Conservation (phyloP, 1,284 basidiomycete genomes). For the Neonothopanus nambi region DNA sequence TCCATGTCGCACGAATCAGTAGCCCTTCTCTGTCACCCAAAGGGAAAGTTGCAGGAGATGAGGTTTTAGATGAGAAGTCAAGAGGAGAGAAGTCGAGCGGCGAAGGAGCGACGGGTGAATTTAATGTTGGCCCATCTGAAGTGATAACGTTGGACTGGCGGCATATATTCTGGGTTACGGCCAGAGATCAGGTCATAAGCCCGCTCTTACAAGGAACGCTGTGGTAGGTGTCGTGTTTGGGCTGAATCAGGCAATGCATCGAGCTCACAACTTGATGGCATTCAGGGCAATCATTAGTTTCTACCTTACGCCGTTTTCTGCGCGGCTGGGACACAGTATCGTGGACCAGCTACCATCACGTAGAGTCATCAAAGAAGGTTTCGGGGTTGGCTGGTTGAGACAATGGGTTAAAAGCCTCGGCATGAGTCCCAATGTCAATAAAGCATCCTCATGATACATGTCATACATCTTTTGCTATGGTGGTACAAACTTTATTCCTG, state of each 20-base stretch:
- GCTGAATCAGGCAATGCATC: background rate
- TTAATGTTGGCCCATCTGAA: conserved; percentile 31
- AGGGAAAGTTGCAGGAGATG: conserved; percentile 13
- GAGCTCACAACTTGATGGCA: background rate
- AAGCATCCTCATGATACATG: no score
- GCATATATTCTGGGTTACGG: conserved; percentile 60
- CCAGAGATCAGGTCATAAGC: conserved; percentile 66
- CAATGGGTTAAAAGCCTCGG: conserved; percentile 38
- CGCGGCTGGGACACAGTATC: conserved; percentile 22
- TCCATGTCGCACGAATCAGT: conserved; percentile 41
- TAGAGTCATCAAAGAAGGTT: conserved; percentile 41
- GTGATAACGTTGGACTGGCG: conserved; percentile 58
- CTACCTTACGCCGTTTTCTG: conserved; percentile 39
- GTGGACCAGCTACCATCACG: conserved; percentile 23
- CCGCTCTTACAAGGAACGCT: conserved; percentile 71
- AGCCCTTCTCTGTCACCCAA: no score
- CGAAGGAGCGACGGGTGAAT: conserved; percentile 20
- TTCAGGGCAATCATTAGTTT: conserved; percentile 42
- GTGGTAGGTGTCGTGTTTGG: conserved; percentile 50
- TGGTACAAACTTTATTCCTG: background rate
- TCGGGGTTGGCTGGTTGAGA: conserved; percentile 45
- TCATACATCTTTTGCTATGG: background rate
- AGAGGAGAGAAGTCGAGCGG: conserved; percentile 22
- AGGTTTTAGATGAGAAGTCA: conserved; percentile 32
- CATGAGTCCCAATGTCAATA: conserved; percentile 6